A percentile compares a stretch with the other conserved stretches of the same genome.
Conservation (phyloP, 208 protist species). For the Leishmania aethiopica region DNA sequence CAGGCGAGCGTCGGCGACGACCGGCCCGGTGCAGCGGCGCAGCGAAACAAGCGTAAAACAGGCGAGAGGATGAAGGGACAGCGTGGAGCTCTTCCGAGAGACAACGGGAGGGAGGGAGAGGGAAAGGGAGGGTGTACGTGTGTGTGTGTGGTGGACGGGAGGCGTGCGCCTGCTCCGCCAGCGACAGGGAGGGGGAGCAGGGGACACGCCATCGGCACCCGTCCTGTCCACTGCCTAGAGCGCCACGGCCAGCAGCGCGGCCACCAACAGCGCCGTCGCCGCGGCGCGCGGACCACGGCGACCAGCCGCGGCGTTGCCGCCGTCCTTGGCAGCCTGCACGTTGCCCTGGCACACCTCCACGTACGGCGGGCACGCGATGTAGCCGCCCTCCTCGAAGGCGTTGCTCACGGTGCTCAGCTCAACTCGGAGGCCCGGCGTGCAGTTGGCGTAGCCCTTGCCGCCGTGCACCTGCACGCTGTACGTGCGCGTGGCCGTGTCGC, state of each 20-base stretch:
- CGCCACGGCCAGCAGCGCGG: neutral
- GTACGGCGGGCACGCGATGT: too few species aligned
- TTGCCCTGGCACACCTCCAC: too few species aligned
- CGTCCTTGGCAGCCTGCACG: neutral
- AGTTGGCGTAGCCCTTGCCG: neutral
- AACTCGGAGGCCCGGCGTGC: neutral
- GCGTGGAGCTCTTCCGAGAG: too few species aligned
- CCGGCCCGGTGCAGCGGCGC: too few species aligned
- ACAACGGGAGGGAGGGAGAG: too few species aligned
- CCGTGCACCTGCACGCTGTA: conserved; percentile 9
- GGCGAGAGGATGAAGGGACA: too few species aligned
- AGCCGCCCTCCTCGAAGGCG: neutral
- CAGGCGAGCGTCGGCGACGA: neutral
- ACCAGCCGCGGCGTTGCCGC: conserved; percentile 2
- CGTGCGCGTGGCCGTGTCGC: neutral
- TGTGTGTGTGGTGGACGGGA: too few species aligned
- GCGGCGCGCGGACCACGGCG: neutral
- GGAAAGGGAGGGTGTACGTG: too few species aligned
- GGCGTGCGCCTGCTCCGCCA: too few species aligned
- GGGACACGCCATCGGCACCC: neutral
- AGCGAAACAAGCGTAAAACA: neutral
- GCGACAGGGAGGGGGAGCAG: too few species aligned
- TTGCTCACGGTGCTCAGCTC: neutral
- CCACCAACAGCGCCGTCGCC: neutral
- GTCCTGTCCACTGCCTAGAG: neutral